These are phyloP conservation scores for Saccharum officinarum DNA, from an alignment of 176 grass and related monocot genomes.

Conservation along the genomic window DNA sequence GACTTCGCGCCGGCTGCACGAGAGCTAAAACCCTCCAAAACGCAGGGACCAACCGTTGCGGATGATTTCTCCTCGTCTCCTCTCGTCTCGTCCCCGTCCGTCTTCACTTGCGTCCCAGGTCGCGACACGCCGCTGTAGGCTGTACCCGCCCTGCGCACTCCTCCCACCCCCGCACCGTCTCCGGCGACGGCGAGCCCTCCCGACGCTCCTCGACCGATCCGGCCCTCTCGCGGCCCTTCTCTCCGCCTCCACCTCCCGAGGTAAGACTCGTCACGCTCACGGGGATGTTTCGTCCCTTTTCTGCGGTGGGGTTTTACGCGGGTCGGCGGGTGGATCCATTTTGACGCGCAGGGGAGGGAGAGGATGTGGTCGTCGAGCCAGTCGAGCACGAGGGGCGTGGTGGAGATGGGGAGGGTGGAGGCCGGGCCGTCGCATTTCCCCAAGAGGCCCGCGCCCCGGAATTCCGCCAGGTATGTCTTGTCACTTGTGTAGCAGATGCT, in stretches of 20 bases:
- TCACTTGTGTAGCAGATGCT: not conserved
- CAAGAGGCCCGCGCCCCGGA: slow-evolving; percentile 38
- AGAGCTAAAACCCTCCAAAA: not conserved
- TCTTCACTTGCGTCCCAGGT: not conserved
- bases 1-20: not conserved
- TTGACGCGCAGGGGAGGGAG: not conserved
- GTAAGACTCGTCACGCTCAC: not conserved
- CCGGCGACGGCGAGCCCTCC: not conserved
- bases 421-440: slow-evolving; percentile 60
- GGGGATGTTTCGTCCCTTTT: not conserved
- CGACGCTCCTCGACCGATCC: not conserved
- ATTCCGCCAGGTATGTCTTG: slow-evolving; percentile 7
- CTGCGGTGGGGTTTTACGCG: not conserved
- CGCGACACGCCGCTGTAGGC: slow-evolving; percentile 16
- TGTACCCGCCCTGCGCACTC: not conserved
- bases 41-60: slow-evolving; percentile 41
- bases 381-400: slow-evolving; percentile 72
- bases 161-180: not conserved
- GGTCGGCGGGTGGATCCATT: not conserved
- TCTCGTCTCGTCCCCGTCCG: not conserved
- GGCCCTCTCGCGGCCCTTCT: not conserved
- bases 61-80: not conserved
- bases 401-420: slow-evolving; percentile 61
- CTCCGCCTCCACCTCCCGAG: not conserved
- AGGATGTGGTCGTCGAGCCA: slow-evolving; percentile 75